phyloP scores from a whole-genome alignment of 2,329 filamentous ascomycete species.

The Colletotrichum gloeosporioides region DNA sequence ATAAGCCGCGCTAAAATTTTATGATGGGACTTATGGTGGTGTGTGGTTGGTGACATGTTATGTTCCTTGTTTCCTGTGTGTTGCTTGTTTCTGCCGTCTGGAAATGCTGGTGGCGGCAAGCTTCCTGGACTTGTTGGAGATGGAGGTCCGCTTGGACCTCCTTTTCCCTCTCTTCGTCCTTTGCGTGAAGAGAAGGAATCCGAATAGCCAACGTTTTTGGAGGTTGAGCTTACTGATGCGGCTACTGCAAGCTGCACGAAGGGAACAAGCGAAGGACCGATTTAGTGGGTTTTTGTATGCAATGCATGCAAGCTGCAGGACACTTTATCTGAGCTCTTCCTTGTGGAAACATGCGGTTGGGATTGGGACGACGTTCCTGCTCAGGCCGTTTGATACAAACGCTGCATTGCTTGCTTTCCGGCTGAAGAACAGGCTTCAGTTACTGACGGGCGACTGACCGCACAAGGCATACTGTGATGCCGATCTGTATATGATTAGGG shows the following conservation, averaged over 20 bases:
- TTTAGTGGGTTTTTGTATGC: neutral
- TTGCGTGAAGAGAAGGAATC: neutral
- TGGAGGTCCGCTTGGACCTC: neutral
- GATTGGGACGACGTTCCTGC: neutral
- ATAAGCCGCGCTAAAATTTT: neutral
- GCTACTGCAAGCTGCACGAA: neutral
- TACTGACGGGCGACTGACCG: neutral
- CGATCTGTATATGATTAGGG: neutral
- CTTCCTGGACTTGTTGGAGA: neutral
- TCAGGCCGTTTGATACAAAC: neutral
- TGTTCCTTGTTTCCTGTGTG: neutral
- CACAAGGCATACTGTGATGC: neutral
- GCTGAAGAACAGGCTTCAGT: neutral
- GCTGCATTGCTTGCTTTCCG: neutral
- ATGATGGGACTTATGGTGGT: neutral
- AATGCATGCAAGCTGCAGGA: neutral
- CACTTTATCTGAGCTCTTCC: neutral
- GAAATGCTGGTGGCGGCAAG: neutral
- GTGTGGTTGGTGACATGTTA: neutral
- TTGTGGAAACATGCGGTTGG: neutral
- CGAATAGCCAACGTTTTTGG: neutral
- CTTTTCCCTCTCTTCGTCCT: neutral
- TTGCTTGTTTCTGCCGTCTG: neutral
- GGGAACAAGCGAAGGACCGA: neutral
- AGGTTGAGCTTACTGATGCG: neutral